Conservation (phyloP, 1,284 basidiomycete species). For the Vanrija pseudolonga region DNA sequence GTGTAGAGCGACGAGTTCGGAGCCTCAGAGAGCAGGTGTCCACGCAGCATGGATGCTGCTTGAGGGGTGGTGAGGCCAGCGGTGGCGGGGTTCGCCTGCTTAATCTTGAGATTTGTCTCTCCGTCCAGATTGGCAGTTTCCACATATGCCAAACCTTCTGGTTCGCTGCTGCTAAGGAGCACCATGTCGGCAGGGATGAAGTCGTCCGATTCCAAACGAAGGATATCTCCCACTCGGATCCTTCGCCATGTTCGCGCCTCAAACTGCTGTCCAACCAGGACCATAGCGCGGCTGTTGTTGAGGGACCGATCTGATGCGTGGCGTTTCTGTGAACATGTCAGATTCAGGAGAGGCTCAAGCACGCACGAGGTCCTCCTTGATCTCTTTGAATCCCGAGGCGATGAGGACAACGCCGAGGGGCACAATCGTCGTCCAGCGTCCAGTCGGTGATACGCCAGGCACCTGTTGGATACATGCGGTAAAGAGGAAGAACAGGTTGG, state of each 20-base stretch:
- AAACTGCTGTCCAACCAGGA: slow-evolving; percentile 67
- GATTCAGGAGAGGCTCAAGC: slow-evolving; percentile 12
- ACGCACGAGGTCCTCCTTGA: slow-evolving; percentile 78
- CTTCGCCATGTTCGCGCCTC: slow-evolving; percentile 79
- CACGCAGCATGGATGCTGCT: slow-evolving; percentile 68
- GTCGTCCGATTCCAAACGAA: slow-evolving; percentile 84
- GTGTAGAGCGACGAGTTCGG: slow-evolving; percentile 98
- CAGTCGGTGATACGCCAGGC: slow-evolving; percentile 94
- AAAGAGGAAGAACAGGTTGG: slow-evolving; percentile 98
- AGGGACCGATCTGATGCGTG: slow-evolving; percentile 92
- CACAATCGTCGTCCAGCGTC: slow-evolving; percentile 89
- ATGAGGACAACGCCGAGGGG: slow-evolving; percentile 85
- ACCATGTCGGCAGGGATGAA: slow-evolving; percentile 96
- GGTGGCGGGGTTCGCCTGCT: slow-evolving; percentile 86
- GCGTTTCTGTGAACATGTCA: slow-evolving; percentile 60
- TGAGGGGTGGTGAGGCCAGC: slow-evolving; percentile 71
- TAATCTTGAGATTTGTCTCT: slow-evolving; percentile 98
- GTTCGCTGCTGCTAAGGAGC: slow-evolving; percentile 84
- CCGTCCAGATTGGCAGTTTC: slow-evolving; percentile 97
- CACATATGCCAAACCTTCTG: slow-evolving; percentile 94
- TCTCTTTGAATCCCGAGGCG: slow-evolving; percentile 95
- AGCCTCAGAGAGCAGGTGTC: slow-evolving; percentile 85
- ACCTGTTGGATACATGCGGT: slow-evolving; percentile 98
- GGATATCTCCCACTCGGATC: slow-evolving; percentile 84
- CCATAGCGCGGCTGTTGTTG: slow-evolving; percentile 77